phyloP scores from a whole-genome alignment of 1,284 basidiomycete species.

The Athelia sp. region DNA sequence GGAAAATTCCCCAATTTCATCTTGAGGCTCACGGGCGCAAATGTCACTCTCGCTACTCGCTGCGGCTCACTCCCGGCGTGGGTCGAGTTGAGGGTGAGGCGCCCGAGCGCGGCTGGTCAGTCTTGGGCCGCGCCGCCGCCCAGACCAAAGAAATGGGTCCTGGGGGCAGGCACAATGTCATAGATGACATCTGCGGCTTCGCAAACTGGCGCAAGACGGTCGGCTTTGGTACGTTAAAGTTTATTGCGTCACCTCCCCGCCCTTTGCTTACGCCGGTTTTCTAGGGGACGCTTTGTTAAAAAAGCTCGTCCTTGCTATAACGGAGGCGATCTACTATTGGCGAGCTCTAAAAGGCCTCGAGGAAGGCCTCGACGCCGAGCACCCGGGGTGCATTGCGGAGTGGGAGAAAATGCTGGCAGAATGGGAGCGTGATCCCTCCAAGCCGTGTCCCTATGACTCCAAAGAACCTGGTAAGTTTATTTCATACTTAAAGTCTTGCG shows the following conservation, averaged over 20 bases:
- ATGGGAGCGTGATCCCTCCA: slow-evolving; percentile 2
- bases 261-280: slow-evolving; percentile 1
- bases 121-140: slow-evolving; percentile 11
- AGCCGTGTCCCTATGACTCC: slow-evolving; percentile 5
- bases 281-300: neutral
- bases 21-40: slow-evolving; percentile 10
- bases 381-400: neutral
- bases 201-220: slow-evolving; percentile 21
- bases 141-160: slow-evolving; percentile 20
- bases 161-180: slow-evolving; percentile 12
- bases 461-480: neutral
- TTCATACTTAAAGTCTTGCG: neutral
- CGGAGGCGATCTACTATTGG: too few species aligned
- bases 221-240: slow-evolving; percentile 11
- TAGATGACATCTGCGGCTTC: slow-evolving; percentile 16
- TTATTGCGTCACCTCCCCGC: neutral
- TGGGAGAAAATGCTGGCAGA: slow-evolving; percentile 4
- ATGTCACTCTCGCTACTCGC: slow-evolving; percentile 15
- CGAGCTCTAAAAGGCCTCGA: too few species aligned
- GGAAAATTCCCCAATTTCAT: slow-evolving; percentile 16
- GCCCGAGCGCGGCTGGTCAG: slow-evolving; percentile 18
- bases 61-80: slow-evolving; percentile 11
- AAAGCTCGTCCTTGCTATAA: slow-evolving; percentile 1
- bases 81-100: slow-evolving; percentile 19
- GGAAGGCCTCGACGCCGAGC: neutral